phyloP scores from a whole-genome alignment of 2,329 filamentous ascomycete species.

The Colletotrichum tabaci region DNA sequence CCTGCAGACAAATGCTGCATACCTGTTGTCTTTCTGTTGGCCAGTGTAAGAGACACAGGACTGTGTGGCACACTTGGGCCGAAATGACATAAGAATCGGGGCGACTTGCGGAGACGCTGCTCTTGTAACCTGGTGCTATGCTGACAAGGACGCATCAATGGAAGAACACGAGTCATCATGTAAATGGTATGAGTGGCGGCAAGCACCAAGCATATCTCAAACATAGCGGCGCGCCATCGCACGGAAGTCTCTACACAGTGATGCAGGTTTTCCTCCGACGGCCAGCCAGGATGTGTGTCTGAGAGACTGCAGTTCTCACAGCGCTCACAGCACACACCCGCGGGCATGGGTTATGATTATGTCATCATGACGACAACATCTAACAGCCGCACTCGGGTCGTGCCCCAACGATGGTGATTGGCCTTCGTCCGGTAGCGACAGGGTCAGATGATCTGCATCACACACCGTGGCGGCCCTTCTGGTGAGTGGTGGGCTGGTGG shows the following conservation, averaged over 20 bases:
- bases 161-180: constrained; percentile 28
- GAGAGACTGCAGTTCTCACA: constrained; percentile 17
- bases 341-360: constrained; percentile 16
- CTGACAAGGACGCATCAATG: constrained; percentile 10
- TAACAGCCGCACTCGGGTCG: constrained; percentile 19
- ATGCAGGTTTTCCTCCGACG: neutral
- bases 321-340: neutral
- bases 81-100: constrained; percentile 32
- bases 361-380: constrained; percentile 32
- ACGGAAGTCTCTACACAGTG: constrained; percentile 7
- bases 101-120: neutral
- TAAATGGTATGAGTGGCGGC: constrained; percentile 7
- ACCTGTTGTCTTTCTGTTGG: constrained; percentile 1
- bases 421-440: neutral
- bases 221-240: constrained; percentile 18
- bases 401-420: constrained; percentile 12
- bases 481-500: constrained; percentile 25
- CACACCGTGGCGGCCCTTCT: neutral
- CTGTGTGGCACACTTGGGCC: constrained; percentile 14
- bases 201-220: constrained; percentile 28
- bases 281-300: neutral
- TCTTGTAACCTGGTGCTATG: constrained; percentile 3
- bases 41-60: neutral
- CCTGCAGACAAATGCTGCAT: constrained; percentile 7
- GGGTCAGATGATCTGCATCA: constrained; percentile 39